phyloP scores from a whole-genome alignment of 1,284 basidiomycete genomes.

The Hortiboletus rubellus region DNA sequence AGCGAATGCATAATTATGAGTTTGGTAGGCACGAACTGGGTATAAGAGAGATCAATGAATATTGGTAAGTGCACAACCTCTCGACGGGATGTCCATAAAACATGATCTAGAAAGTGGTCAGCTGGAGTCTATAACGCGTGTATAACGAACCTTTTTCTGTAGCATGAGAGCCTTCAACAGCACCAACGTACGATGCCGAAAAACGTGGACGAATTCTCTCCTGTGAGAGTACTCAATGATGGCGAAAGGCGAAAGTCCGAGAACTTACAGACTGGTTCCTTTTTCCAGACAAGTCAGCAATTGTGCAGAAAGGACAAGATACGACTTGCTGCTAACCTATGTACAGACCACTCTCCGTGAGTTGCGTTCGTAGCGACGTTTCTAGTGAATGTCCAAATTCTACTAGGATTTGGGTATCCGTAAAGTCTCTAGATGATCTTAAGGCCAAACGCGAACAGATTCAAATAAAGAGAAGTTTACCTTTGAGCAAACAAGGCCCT shows the following conservation, averaged over 20 bases:
- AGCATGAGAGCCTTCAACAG: constrained; percentile 94
- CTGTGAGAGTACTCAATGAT: constrained; percentile 34
- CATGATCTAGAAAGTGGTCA: constrained; percentile 68
- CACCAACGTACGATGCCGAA: constrained; percentile 90
- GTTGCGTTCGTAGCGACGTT: constrained; percentile 60
- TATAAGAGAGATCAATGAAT: constrained; percentile 85
- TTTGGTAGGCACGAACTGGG: constrained; percentile 53
- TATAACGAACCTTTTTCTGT: constrained; percentile 71
- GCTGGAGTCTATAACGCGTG: neutral
- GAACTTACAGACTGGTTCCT: constrained; percentile 81
- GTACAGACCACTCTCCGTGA: constrained; percentile 81
- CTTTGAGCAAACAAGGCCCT: constrained; percentile 85
- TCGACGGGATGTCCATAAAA: constrained; percentile 98
- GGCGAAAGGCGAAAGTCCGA: neutral
- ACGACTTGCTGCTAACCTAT: constrained; percentile 61
- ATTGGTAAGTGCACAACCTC: constrained; percentile 95
- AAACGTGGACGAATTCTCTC: constrained; percentile 90
- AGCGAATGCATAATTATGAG: neutral
- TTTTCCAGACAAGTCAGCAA: constrained; percentile 17
- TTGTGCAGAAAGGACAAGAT: neutral
- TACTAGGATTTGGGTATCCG: constrained; percentile 78
- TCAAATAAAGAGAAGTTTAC: constrained; percentile 28
- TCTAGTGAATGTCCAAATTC: constrained; percentile 82
- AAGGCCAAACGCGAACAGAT: neutral
- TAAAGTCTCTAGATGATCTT: constrained; percentile 65